A percentile compares a stretch with the other conserved stretches of the same genome.
Evolutionary conservation across 139 green algal genomes (phyloP).

Genomic region (Spirogloea muscicola): DNA sequence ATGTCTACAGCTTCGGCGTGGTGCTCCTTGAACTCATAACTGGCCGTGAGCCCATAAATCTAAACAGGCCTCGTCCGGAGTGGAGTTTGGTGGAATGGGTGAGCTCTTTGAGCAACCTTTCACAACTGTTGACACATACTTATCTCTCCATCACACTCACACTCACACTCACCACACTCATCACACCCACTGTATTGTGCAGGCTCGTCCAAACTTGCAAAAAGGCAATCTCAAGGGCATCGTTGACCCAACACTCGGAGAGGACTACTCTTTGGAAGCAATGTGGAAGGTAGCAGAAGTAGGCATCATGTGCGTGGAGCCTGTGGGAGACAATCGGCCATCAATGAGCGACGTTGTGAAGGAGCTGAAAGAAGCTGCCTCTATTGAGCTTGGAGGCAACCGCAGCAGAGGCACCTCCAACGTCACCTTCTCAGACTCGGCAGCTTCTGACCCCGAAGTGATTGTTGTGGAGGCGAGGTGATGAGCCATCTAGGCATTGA

Average conservation of each 20-base stretch:
- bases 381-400: too few relatives aligned
- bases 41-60: slow-evolving; percentile 13
- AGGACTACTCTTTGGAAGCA: not conserved
- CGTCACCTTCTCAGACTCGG: too few relatives aligned
- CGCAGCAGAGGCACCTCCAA: too few relatives aligned
- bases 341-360: slow-evolving; percentile 7
- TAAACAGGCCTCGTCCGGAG: not conserved
- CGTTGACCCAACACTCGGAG: not conserved
- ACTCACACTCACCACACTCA: not conserved
- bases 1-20: slow-evolving; percentile 55
- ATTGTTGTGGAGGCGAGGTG: too few relatives aligned
- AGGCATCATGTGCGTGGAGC: not conserved
- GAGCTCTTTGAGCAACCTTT: not conserved
- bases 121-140: not conserved
- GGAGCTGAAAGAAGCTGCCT: slow-evolving; percentile 11
- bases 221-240: not conserved
- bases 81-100: slow-evolving; percentile 37
- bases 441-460: too few relatives aligned
- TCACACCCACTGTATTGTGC: not conserved
- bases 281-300: not conserved
- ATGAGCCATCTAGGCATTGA: too few relatives aligned
- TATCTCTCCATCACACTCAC: not conserved
- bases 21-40: slow-evolving; percentile 58
- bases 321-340: not conserved
- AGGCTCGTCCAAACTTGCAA: not conserved